Evolutionary conservation across 164 flowering plant genomes (phyloP), one percentile per base, ranked within the genome.

Genomic region (Magnolia kwangsiensis): DNA sequence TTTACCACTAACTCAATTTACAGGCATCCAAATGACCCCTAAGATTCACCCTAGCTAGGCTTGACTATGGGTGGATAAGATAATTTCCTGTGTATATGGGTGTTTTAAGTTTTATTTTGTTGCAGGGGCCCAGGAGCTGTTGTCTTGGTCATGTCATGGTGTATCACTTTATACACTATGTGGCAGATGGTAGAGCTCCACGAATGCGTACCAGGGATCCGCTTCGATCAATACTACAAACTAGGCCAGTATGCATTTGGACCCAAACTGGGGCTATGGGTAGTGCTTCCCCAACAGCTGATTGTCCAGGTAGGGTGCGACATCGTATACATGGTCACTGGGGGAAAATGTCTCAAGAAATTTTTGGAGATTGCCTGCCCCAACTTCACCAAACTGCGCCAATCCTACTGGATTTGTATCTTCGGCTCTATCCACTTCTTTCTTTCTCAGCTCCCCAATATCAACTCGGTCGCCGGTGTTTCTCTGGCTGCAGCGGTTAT

Each of bases 241-340:
- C 88, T 94, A 0, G 95, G 96, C 0, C 83, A 85, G 55, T 78
- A 92, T 74, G 97, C 94, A 20, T 91, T 94, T 50, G 98, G 98
- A 19, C 87, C 86, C 31, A 89, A 85, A 71, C 88, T 89, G 0
- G 98, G 98, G 37, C 85, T 91, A 13, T 94, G 95, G 97, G 85
- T 94, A 8, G 98, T 94, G 63, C 88, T 94, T 0, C 98, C 98
- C 1, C 98, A 92, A 79, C 97, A 94, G 77, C 84, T 94, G 16
- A 92, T 94, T 10, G 97, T 94, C 1, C 93, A 91, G 81, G 90
- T 94, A 29, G 97, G 97, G 50, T 91, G 92, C 58, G 84, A 94
- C 75, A 90, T 94, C 13, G 98, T 94, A 64, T 94, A 94, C 85
- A 92, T 94, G 92, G 98, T 92, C 63, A 94, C 95, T 1, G 97